Evolutionary conservation across 1,284 basidiomycete genomes (phyloP).

Genomic region (Waitea zeae): DNA sequence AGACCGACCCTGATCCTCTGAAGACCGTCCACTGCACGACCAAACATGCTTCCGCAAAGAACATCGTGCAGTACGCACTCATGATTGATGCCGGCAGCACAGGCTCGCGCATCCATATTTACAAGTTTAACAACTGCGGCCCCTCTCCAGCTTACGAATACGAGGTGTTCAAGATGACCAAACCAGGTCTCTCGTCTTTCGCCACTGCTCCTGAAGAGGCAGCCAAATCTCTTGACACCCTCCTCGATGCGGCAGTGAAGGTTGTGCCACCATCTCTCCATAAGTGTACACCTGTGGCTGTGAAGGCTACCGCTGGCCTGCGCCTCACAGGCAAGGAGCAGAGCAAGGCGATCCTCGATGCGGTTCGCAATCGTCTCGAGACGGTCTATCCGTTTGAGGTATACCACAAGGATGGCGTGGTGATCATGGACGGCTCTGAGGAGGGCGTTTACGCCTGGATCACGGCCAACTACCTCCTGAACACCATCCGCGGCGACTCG

Average conservation of each 20-base stretch:
- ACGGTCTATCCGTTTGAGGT: conserved; percentile 63
- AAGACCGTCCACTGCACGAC: conserved; percentile 50
- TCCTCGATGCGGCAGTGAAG: conserved; percentile 67
- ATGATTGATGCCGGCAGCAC: conserved; percentile 99
- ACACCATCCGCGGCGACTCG: conserved; percentile 47
- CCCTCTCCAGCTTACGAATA: conserved; percentile 75
- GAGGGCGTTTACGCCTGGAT: conserved; percentile 99
- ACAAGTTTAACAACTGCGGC: conserved; percentile 92
- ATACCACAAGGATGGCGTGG: conserved; percentile 42
- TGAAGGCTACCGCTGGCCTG: conserved; percentile 92
- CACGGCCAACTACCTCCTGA: conserved; percentile 86
- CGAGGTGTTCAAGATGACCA: conserved; percentile 78
- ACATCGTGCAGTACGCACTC: conserved; percentile 80
- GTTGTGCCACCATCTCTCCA: conserved; percentile 59
- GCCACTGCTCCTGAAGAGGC: conserved; percentile 43
- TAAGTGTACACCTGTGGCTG: conserved; percentile 75
- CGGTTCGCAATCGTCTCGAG: conserved; percentile 52
- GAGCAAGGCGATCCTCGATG: conserved; percentile 62
- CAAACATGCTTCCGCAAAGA: conserved; percentile 27
- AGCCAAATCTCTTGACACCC: conserved; percentile 63
- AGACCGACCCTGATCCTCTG: conserved; percentile 36
- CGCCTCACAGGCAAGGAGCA: conserved; percentile 55
- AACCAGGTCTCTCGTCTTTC: conserved; percentile 72
- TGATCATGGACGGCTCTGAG: conserved; percentile 92
- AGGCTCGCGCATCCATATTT: conserved; percentile 92